Base-by-base conservation (phyloP, 2,329 filamentous ascomycete species). In the Neopestalotiopsis rosae region DNA sequence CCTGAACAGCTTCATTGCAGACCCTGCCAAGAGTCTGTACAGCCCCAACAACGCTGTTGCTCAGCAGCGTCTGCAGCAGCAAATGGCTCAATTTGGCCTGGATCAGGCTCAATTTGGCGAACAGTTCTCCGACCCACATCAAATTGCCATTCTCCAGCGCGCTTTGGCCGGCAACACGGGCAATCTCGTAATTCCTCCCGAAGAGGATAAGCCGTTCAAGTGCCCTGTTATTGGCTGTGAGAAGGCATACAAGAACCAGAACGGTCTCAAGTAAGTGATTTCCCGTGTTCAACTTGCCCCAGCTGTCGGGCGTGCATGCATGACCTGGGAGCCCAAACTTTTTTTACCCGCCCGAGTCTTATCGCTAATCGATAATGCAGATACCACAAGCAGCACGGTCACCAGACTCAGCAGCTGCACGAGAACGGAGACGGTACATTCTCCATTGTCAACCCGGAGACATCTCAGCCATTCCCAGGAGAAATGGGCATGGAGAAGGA, bases 401-500 rank as follows among this genome's bases (percentile, higher is more conserved):
- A 99, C 80, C 94, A 97, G 77, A 98, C 95, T 71, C 96, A 99
- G 79, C 94, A 97, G 79, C 87, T 99, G 70, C 95, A 98, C 78
- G 95, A 98, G 80, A 99, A 99, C 76, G 92, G 93, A 17, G 96
- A 99, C 77, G 96, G 96, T 65, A 98, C 96, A 2, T 98, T 97
- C 79, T 98, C 95, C 0, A 99, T 99, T 73, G 95, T 99, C 65
- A 97, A 99, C 75, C 96, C 96, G 0, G 93, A 97, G 77, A 98
- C 96, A 0, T 96, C 93, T 34, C 89, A 94, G 1, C 96, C 96
- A 0, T 99, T 98, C 73, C 96, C 96, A 0, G 96, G 96, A 40
- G 98, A 96, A 1, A 86, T 97, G 45, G 96, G 96, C n/a, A 99
- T 99, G 96, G 96, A 99, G 83, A 99, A 98, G 81, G 95, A 98